phyloP scores from a whole-genome alignment of 768 basidiomycete genomes.

The Tricholoma bakamatsutake region DNA sequence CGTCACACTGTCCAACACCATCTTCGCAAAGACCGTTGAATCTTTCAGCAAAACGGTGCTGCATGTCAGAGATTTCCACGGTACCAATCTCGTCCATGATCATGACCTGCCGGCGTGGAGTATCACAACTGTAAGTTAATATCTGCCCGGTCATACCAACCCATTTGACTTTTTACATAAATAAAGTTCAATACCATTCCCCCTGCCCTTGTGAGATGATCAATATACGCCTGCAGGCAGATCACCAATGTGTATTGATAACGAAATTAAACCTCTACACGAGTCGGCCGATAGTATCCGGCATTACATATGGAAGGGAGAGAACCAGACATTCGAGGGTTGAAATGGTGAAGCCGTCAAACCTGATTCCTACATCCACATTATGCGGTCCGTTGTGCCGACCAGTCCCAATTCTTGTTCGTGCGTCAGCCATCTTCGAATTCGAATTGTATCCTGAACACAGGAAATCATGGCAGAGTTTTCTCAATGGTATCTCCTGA shows the following conservation, averaged over 20 bases:
- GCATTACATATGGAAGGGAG: constrained; percentile 11
- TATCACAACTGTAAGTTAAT: constrained; percentile 1
- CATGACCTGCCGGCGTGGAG: constrained; percentile 6
- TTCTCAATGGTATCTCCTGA: no score
- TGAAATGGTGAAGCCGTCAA: neutral
- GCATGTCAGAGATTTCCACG: constrained; percentile 1
- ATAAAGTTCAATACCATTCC: constrained; percentile 1
- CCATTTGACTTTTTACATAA: neutral
- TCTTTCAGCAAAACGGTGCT: constrained; percentile 4
- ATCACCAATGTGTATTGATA: neutral
- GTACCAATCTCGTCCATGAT: constrained; percentile 3
- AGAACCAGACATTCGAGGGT: constrained; percentile 1
- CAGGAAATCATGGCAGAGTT: no score
- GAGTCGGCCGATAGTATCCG: neutral
- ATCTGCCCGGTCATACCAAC: neutral
- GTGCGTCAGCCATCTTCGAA: neutral
- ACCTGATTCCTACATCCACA: neutral
- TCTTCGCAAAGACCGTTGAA: constrained; percentile 2
- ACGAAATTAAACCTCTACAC: neutral
- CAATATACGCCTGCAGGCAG: neutral
- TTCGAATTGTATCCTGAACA: no score
- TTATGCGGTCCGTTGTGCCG: neutral
- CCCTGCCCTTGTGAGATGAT: constrained; percentile 3
- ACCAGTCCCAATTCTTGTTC: neutral
- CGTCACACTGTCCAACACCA: neutral